These are phyloP conservation scores for Lithocarpus polystachyus DNA, from an alignment of 306 rosid species.

Conservation along the genomic window DNA sequence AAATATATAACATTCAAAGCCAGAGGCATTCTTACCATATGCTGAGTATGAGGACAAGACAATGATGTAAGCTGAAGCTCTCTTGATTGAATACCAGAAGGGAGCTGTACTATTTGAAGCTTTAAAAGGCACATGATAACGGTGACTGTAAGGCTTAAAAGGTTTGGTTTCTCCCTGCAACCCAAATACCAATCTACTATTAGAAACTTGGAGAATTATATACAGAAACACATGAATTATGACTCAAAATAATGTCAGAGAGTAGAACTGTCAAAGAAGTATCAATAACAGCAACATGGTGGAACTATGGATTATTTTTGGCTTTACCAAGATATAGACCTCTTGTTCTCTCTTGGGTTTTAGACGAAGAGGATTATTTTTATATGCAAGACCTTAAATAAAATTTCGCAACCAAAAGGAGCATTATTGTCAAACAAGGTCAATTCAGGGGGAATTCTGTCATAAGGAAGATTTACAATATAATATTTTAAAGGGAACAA, in stretches of 20 bases:
- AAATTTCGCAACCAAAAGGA: not conserved
- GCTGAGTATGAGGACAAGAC: slow-evolving; percentile 77
- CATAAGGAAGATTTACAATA: not conserved
- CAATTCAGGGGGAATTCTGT: not conserved
- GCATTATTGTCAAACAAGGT: too few relatives aligned
- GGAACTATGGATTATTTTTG: not conserved
- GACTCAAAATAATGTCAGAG: not conserved
- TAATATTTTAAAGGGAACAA: not conserved
- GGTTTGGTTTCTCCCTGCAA: slow-evolving; percentile 63
- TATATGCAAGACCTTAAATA: not conserved
- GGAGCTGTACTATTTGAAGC: slow-evolving; percentile 57
- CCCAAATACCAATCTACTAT: not conserved
- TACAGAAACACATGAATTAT: too few relatives aligned
- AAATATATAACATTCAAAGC: not conserved
- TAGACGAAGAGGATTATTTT: not conserved
- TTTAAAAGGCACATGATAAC: slow-evolving; percentile 48
- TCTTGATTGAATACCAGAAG: slow-evolving; percentile 70
- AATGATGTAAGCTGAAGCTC: slow-evolving; percentile 75
- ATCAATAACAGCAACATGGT: not conserved
- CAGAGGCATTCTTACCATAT: slow-evolving; percentile 37
- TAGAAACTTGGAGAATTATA: not conserved
- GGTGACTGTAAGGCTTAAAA: slow-evolving; percentile 56
- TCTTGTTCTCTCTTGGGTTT: not conserved
- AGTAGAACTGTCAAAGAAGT: not conserved
- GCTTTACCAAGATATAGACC: not conserved